Base-by-base conservation (phyloP, 352 stramenopile genomes). In the Phytopythium montanum region DNA sequence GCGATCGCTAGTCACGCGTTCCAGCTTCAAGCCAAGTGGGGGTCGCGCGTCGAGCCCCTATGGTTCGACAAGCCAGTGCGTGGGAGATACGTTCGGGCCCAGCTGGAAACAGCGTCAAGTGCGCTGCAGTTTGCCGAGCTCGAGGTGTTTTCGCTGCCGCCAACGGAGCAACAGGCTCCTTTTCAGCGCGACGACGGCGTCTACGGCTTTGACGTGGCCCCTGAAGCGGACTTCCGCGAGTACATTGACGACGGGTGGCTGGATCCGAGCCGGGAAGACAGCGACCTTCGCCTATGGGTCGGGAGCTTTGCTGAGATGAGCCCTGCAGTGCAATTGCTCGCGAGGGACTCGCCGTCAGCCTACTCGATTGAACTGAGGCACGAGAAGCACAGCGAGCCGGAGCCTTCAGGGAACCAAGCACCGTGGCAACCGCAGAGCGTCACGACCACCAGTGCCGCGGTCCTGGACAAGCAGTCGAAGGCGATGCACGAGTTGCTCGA, bases 201-300 rank as follows among this genome's bases (percentile, higher is more conserved):
- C 34, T 94, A 80, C 48, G 84, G 81, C 36, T 62, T 91, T 10
- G 59, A 77, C 5, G 62, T 34, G 0, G 59, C 51, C 0, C 31
- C 76, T 2, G 65, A 80, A 25, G 66, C 61, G 13, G 80, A 88
- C 49, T 54, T 86, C 6, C 50, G 61, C 1, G 65, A 84, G 36
- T 79, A 73, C 54, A 56, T 92, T 19, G 84, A 92, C 45, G 79
- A 55, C 23, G 77, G 80, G 25, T 93, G 84, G 84, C 63, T 93
- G 0, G 71, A 85, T 16, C 81, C 81, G 4, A 65, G 56, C 1
- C 58, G 56, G 4, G 48, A 68, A 21, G 53, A 49, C 1, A 60
- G 70, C 3, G 61, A 86, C 25, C 51, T 90, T 25, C 79, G 78
- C 10, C 55, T 93, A n/a, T 87, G 80, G 77, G 64, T 91, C 29